phyloP scores from a whole-genome alignment of 2,329 filamentous ascomycete species.

The Calcarisporium arbuscula region DNA sequence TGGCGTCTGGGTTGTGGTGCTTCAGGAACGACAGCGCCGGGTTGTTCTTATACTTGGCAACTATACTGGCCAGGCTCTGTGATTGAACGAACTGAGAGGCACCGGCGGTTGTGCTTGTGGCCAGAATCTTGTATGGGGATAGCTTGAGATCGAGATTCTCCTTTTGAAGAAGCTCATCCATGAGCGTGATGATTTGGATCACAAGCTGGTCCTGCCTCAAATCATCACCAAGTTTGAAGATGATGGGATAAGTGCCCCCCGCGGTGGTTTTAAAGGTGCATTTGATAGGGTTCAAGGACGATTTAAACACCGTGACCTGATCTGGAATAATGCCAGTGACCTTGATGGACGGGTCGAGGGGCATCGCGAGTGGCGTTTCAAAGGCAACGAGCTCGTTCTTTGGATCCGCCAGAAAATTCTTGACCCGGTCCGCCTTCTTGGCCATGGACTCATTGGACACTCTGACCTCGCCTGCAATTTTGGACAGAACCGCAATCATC shows the following conservation, averaged over 20 bases:
- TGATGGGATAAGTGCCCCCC: constrained; percentile 77
- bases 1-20: constrained; percentile 81
- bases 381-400: constrained; percentile 83
- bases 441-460: constrained; percentile 70
- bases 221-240: constrained; percentile 97
- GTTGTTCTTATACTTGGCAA: constrained; percentile 71
- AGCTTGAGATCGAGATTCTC: constrained; percentile 95
- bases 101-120: constrained; percentile 82
- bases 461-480: constrained; percentile 83
- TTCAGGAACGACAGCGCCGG: constrained; percentile 77
- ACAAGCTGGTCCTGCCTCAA: constrained; percentile 94
- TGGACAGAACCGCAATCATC: constrained; percentile 77
- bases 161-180: constrained; percentile 92
- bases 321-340: constrained; percentile 77
- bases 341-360: constrained; percentile 76
- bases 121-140: constrained; percentile 92
- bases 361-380: constrained; percentile 79
- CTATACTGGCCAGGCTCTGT: constrained; percentile 74
- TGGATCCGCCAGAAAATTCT: constrained; percentile 76
- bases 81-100: constrained; percentile 92
- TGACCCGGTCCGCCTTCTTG: constrained; percentile 77
- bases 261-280: constrained; percentile 80
- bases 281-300: constrained; percentile 83
- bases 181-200: constrained; percentile 93
- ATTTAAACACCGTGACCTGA: constrained; percentile 90